Evolutionary conservation across 1,284 basidiomycete genomes (phyloP).

Genomic region (Rhodotorula sp.): DNA sequence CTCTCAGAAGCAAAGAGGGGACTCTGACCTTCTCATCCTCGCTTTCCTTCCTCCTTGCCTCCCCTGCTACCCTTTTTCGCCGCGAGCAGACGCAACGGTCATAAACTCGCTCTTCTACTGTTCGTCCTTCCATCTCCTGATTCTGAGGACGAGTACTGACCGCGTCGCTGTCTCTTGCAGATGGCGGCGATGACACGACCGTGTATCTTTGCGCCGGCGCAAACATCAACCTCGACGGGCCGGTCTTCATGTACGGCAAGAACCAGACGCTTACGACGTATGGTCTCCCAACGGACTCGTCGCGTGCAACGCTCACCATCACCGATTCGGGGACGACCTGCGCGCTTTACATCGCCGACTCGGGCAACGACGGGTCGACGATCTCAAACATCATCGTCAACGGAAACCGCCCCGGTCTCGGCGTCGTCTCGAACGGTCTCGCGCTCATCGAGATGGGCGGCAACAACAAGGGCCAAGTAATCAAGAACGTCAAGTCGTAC

Average conservation of each 20-base stretch:
- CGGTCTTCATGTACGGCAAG: conserved; percentile 55
- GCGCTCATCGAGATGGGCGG: conserved; percentile 53
- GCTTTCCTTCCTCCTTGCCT: no score
- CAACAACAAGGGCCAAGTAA: conserved; percentile 42
- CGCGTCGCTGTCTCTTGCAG: no score
- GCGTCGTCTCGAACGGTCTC: conserved; percentile 44
- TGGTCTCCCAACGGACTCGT: conserved; percentile 44
- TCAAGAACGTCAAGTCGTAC: conserved; percentile 23
- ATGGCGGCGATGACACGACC: conserved; percentile 51
- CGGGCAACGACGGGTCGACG: conserved; percentile 24
- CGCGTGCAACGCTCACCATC: conserved; percentile 39
- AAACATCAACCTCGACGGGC: conserved; percentile 50
- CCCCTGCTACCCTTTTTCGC: no score
- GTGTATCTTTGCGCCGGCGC: conserved; percentile 54
- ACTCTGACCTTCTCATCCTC: no score
- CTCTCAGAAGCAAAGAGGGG: no score
- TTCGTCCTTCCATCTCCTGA: no score
- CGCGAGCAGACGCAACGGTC: conserved; percentile 18
- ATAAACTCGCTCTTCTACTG: conserved; percentile 38
- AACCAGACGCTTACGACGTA: conserved; percentile 56
- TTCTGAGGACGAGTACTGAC: no score
- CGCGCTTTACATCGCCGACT: conserved; percentile 17
- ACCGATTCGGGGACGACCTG: not conserved
- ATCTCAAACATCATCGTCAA: conserved; percentile 48
- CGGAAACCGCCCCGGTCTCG: conserved; percentile 48